phyloP scores from a whole-genome alignment of 2,329 filamentous ascomycete genomes.

The Talaromyces sp. region DNA sequence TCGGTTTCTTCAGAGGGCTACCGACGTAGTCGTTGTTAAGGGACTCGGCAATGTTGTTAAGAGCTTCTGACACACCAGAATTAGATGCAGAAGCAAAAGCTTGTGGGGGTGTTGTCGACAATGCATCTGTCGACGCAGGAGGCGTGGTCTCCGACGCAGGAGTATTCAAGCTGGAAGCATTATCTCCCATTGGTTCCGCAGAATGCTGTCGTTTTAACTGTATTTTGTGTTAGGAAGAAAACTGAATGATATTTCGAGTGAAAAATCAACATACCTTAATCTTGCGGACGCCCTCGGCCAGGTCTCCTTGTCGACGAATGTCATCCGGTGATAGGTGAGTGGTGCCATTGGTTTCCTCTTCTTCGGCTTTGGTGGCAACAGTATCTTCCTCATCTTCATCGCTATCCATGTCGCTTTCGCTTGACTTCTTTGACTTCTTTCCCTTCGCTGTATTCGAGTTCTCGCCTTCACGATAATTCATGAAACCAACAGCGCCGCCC shows the following conservation, averaged over 20 bases:
- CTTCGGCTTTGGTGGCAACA: slow-evolving; percentile 59
- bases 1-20: slow-evolving; percentile 43
- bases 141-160: slow-evolving; percentile 32
- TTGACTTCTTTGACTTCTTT: slow-evolving; percentile 53
- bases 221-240: not conserved
- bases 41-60: slow-evolving; percentile 17
- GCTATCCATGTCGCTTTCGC: slow-evolving; percentile 65
- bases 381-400: slow-evolving; percentile 55
- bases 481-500: slow-evolving; percentile 83
- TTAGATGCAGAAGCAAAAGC: slow-evolving; percentile 9
- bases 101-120: slow-evolving; percentile 29
- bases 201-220: slow-evolving; percentile 64
- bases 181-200: slow-evolving; percentile 45
- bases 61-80: slow-evolving; percentile 12
- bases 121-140: slow-evolving; percentile 25
- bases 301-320: slow-evolving; percentile 53
- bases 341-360: slow-evolving; percentile 47
- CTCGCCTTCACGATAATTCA: slow-evolving; percentile 72
- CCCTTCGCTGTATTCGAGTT: slow-evolving; percentile 44
- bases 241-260: not conserved
- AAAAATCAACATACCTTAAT: slow-evolving; percentile 50
- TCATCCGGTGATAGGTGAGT: slow-evolving; percentile 54
- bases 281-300: slow-evolving; percentile 59
- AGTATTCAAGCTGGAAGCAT: slow-evolving; percentile 36
- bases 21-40: slow-evolving; percentile 34